Conservation (phyloP, 495 filamentous ascomycete genomes). For the Neurospora sp. region DNA sequence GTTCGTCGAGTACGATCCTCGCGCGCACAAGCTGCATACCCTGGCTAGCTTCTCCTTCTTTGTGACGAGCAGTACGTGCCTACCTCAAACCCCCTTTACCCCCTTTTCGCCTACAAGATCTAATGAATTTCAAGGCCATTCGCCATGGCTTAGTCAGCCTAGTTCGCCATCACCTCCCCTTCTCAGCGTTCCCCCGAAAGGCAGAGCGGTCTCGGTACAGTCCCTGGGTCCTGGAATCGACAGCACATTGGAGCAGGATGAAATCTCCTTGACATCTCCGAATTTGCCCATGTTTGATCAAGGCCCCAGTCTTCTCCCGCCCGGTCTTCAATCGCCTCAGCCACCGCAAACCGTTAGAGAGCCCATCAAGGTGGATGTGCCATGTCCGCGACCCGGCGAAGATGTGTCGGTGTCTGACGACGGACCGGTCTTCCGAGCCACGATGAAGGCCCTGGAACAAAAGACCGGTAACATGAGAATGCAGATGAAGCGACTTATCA, state of each 20-base stretch:
- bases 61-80: slow-evolving; percentile 59
- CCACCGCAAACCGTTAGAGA: slow-evolving; percentile 29
- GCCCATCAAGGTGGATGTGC: slow-evolving; percentile 74
- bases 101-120: neutral
- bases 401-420: slow-evolving; percentile 83
- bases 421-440: slow-evolving; percentile 90
- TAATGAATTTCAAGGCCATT: slow-evolving; percentile 18
- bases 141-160: slow-evolving; percentile 28
- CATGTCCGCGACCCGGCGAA: slow-evolving; percentile 75
- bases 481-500: slow-evolving; percentile 92
- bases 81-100: neutral
- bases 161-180: slow-evolving; percentile 56
- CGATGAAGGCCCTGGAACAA: slow-evolving; percentile 91
- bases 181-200: slow-evolving; percentile 60
- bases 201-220: slow-evolving; percentile 72
- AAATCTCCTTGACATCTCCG: slow-evolving; percentile 50
- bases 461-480: slow-evolving; percentile 91
- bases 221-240: slow-evolving; percentile 71
- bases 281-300: slow-evolving; percentile 38
- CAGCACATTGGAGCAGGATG: slow-evolving; percentile 43
- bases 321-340: slow-evolving; percentile 30
- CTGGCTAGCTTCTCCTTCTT: slow-evolving; percentile 90
- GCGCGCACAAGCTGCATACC: slow-evolving; percentile 78
- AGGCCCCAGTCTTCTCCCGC: slow-evolving; percentile 20
- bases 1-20: slow-evolving; percentile 94